These are phyloP conservation scores for Ustilaginoidea virens DNA, from an alignment of 2,329 filamentous ascomycete genomes.

Conservation along the genomic window DNA sequence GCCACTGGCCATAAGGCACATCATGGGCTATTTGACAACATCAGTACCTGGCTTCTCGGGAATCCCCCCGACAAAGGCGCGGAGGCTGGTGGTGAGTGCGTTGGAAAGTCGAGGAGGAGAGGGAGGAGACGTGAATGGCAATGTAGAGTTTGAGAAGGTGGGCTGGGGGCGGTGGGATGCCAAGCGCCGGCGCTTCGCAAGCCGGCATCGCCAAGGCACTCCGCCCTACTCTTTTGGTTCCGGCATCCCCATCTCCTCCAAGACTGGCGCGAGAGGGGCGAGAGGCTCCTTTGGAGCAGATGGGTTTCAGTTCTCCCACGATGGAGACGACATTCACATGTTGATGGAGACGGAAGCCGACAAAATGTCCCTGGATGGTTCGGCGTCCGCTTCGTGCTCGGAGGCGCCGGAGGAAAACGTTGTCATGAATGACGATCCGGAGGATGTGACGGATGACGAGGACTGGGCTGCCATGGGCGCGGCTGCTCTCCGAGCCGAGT, in stretches of 20 bases:
- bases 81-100: conserved; percentile 81
- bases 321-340: conserved; percentile 51
- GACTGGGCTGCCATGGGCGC: conserved; percentile 88
- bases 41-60: conserved; percentile 84
- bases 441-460: conserved; percentile 86
- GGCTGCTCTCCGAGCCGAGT: conserved; percentile 59
- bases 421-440: conserved; percentile 57
- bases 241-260: conserved; percentile 44
- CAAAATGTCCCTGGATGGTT: conserved; percentile 77
- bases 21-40: conserved; percentile 88
- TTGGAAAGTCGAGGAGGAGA: conserved; percentile 63
- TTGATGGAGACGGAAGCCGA: conserved; percentile 74
- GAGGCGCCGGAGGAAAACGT: conserved; percentile 55
- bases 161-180: conserved; percentile 97
- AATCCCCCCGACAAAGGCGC: conserved; percentile 78
- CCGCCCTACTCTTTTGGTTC: conserved; percentile 26
- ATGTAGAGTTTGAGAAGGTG: conserved; percentile 84
- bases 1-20: conserved; percentile 82
- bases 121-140: conserved; percentile 46
- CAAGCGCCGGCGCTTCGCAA: conserved; percentile 49
- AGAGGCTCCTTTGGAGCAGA: conserved; percentile 50
- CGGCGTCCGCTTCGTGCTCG: conserved; percentile 58
- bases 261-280: conserved; percentile 25
- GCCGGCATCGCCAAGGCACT: conserved; percentile 28
- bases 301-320: conserved; percentile 62